phyloP scores from a whole-genome alignment of 2,329 filamentous ascomycete species.

The Coniochaeta sp. region DNA sequence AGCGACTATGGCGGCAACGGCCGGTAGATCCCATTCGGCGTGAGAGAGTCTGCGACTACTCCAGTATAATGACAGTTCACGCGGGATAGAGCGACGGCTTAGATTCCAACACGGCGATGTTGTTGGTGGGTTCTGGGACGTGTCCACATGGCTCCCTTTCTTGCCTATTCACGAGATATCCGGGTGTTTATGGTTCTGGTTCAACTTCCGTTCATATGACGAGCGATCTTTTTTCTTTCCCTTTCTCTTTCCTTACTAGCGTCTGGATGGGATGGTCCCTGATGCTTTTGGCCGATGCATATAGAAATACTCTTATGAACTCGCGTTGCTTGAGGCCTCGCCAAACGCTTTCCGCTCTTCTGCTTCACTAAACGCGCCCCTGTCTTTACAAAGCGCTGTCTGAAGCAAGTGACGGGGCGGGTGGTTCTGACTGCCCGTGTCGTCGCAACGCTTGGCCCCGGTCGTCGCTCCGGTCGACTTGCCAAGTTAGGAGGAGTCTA shows the following conservation, averaged over 20 bases:
- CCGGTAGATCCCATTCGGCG: slow-evolving; percentile 13
- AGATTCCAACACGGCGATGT: not conserved
- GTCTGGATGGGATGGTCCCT: not conserved
- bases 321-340: not conserved
- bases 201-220: not conserved
- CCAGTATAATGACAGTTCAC: not conserved
- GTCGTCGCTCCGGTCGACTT: not conserved
- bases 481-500: not conserved
- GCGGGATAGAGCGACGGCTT: not conserved
- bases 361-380: not conserved
- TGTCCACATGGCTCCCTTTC: not conserved
- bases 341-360: not conserved
- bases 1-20: slow-evolving; percentile 41
- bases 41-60: not conserved
- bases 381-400: not conserved
- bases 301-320: not conserved
- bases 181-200: not conserved
- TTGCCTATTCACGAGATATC: not conserved
- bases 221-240: too few species aligned
- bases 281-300: not conserved
- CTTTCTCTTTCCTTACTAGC: not conserved
- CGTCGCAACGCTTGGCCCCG: too few species aligned
- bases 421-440: too few species aligned
- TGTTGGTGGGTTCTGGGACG: not conserved
- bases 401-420: too few species aligned